Evolutionary conservation across 1,284 basidiomycete species (phyloP).

Genomic region (Rhodotorula sp.): DNA sequence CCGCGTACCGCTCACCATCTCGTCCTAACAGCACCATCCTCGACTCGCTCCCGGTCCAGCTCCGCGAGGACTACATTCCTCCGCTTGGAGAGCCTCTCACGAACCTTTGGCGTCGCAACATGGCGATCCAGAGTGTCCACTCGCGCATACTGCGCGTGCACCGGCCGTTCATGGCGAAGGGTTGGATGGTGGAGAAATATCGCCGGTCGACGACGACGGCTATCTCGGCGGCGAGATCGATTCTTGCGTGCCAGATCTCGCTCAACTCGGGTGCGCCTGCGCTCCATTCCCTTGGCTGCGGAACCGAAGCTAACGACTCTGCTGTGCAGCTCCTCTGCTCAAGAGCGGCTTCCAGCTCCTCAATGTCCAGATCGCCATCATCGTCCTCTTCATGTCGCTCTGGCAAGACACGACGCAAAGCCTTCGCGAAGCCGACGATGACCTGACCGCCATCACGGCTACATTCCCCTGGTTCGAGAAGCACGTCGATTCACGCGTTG

Average conservation of each 20-base stretch:
- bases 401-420: slow-evolving; percentile 10
- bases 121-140: slow-evolving; percentile 25
- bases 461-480: slow-evolving; percentile 20
- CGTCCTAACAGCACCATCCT: slow-evolving; percentile 14
- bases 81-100: slow-evolving; percentile 27
- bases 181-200: slow-evolving; percentile 21
- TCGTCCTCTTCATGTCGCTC: slow-evolving; percentile 27
- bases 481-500: neutral
- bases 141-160: slow-evolving; percentile 40
- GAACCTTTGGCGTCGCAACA: slow-evolving; percentile 19
- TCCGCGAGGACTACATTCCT: slow-evolving; percentile 14
- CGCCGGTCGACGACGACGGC: slow-evolving; percentile 19
- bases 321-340: slow-evolving; percentile 19
- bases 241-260: slow-evolving; percentile 15
- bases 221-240: slow-evolving; percentile 16
- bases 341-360: slow-evolving; percentile 26
- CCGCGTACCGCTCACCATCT: neutral
- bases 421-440: neutral
- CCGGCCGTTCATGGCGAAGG: slow-evolving; percentile 38
- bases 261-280: slow-evolving; percentile 14
- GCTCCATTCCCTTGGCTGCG: neutral
- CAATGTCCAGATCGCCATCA: slow-evolving; percentile 12
- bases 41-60: slow-evolving; percentile 12
- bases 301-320: neutral
- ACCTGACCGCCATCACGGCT: slow-evolving; percentile 13